Evolutionary conservation across 805 yeast genomes (phyloP), one percentile per base, ranked within the genome.

Genomic region (Wickerhamiella kazuoi): DNA sequence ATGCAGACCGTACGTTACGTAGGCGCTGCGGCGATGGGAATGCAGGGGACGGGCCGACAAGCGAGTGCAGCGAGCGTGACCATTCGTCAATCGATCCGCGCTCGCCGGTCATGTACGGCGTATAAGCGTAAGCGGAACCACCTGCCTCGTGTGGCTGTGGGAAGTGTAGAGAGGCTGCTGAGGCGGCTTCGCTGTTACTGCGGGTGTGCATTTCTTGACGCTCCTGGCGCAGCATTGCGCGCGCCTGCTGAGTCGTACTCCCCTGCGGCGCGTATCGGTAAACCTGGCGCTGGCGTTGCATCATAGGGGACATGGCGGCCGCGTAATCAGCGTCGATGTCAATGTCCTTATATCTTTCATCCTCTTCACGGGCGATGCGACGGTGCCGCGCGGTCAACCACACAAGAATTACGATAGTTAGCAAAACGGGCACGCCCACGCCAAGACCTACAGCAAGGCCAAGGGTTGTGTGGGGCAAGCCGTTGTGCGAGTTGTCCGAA

Each of bases 281-380:
- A 23, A 6, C 26, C 11, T 23, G 6, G 26, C 26, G 26, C 11
- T 7, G 9, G 9, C 26, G 6, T 6, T 23, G 26, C 9, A 11
- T 11, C 6, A 6, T 11, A 11, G 26, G 26, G 26, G 47, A 57
- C 40, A 53, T 46, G n/a, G n/a, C n/a, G n/a, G n/a, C n/a, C 36
- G 48, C 52, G n/a, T 47, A 46, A 46, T 63, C 67, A 37, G 56
- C 54, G 24, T 54, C 60, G 34, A 53, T 49, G 46, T 63, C 67
- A 40, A 62, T 50, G 26, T 50, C 53, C 26, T 50, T 45, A 50
- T 54, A 50, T 4, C 41, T 46, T 35, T 49, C 54, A 43, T 62
- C 65, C 43, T 63, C 68, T 35, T 49, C 49, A 16, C 50, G 49
- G 20, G 55, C 45, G 21, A 51, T 49, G 9, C 53, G 48, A 21